Evolutionary conservation across 768 basidiomycete species (phyloP).

Genomic region (Hemileccinum rubropunctum): DNA sequence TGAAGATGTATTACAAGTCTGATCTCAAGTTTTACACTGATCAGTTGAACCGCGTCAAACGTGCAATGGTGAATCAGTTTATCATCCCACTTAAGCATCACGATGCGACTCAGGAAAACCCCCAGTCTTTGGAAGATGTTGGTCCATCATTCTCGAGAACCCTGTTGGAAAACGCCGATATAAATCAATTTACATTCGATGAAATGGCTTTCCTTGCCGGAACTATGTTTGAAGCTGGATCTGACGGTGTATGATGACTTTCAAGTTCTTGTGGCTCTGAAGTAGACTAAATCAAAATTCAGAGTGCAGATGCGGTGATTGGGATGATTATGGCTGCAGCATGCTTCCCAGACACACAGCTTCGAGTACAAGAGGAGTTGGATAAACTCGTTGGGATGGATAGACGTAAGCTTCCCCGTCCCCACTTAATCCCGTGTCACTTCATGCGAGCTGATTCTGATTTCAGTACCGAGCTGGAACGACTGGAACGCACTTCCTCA

Average conservation of each 20-base stretch:
- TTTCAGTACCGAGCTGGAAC: constrained; percentile 35
- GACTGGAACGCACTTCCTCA: constrained; percentile 35
- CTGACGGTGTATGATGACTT: constrained; percentile 48
- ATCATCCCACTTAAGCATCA: not conserved
- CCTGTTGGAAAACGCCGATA: constrained; percentile 46
- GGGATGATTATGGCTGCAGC: constrained; percentile 52
- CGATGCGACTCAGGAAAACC: not conserved
- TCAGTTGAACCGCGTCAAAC: constrained; percentile 43
- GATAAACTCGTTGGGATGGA: constrained; percentile 48
- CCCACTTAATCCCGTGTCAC: not conserved
- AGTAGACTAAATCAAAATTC: not conserved
- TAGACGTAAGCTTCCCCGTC: constrained; percentile 11
- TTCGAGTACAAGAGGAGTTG: constrained; percentile 49
- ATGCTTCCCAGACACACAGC: constrained; percentile 49
- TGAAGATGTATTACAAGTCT: constrained; percentile 48
- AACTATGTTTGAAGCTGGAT: constrained; percentile 59
- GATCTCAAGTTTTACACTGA: constrained; percentile 51
- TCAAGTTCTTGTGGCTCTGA: too few species aligned
- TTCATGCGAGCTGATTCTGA: not conserved
- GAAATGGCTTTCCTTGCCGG: constrained; percentile 61
- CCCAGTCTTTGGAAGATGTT: constrained; percentile 12
- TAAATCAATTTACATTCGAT: constrained; percentile 47
- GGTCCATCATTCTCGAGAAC: constrained; percentile 47
- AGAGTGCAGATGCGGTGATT: constrained; percentile 26
- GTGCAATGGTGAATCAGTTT: constrained; percentile 36